Evolutionary conservation across 1,284 basidiomycete genomes (phyloP).

Genomic region (Sanguinoderma infundibulare): DNA sequence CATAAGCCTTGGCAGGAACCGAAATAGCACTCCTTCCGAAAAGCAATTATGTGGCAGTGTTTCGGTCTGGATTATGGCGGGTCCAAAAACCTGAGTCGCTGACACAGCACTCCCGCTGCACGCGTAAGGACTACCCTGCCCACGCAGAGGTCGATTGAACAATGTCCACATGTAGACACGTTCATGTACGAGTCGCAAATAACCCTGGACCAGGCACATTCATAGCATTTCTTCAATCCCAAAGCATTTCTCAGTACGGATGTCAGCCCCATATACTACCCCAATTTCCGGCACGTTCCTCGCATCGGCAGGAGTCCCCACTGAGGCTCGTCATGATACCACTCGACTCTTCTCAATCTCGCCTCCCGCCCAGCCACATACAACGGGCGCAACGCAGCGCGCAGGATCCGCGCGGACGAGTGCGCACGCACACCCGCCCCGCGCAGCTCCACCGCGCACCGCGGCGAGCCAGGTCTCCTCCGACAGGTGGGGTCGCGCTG

Average conservation of each 20-base stretch:
- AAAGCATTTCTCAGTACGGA: conserved; percentile 16
- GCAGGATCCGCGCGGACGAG: conserved; percentile 27
- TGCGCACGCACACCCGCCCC: conserved; percentile 24
- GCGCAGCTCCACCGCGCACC: conserved; percentile 24
- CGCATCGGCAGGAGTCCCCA: conserved; percentile 75
- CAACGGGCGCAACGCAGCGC: conserved; percentile 11
- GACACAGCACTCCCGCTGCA: too few species aligned
- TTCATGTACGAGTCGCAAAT: too few species aligned
- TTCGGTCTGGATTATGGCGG: too few species aligned
- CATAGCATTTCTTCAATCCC: background rate
- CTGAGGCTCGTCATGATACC: conserved; percentile 54
- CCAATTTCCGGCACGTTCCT: conserved; percentile 66
- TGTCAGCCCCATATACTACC: conserved; percentile 80
- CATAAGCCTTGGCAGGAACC: too few species aligned
- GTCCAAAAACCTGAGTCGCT: too few species aligned
- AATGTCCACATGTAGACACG: too few species aligned
- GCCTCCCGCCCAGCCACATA: conserved; percentile 20
- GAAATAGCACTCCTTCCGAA: too few species aligned
- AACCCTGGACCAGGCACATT: too few species aligned
- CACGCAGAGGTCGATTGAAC: too few species aligned
- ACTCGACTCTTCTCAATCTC: conserved; percentile 28
- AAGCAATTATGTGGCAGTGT: too few species aligned
- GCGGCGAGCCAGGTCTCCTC: conserved; percentile 15
- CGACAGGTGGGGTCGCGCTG: conserved; percentile 13
- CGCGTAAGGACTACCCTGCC: too few species aligned